phyloP scores from a whole-genome alignment of 2,329 filamentous ascomycete species.

The Aschersonia sp. region DNA sequence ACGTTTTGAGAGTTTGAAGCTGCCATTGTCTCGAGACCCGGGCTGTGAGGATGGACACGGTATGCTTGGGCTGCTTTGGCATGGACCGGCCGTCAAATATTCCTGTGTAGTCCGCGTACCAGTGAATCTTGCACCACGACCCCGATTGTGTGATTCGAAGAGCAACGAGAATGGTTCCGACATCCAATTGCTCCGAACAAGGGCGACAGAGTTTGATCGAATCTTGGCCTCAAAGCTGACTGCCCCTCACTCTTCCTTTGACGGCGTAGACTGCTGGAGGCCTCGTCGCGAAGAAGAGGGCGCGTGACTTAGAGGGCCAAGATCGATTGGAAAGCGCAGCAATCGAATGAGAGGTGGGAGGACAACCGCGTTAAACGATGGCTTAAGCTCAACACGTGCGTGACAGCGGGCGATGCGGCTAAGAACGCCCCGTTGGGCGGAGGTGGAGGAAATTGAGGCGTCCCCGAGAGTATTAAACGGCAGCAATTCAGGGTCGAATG shows the following conservation, averaged over 20 bases:
- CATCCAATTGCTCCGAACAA: no score
- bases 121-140: no score
- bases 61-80: not conserved
- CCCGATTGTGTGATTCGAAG: no score
- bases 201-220: no score
- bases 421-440: not conserved
- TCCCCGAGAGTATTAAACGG: not conserved
- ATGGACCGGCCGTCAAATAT: not conserved
- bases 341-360: not conserved
- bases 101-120: no score
- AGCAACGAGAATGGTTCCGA: no score
- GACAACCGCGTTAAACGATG: not conserved
- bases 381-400: not conserved
- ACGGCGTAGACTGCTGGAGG: no score
- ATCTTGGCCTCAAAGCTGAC: no score
- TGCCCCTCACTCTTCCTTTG: no score
- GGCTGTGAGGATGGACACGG: not conserved
- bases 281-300: no score
- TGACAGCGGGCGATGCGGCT: not conserved
- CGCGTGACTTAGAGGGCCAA: no score
- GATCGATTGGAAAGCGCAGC: not conserved
- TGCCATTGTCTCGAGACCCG: slow-evolving; percentile 20
- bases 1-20: slow-evolving; percentile 36
- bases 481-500: not conserved
- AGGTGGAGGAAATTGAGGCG: not conserved